A percentile compares a stretch with the other conserved stretches of the same genome.
Evolutionary conservation across 345 rosid species (phyloP).

Genomic region (Gynandropsis gynandra): DNA sequence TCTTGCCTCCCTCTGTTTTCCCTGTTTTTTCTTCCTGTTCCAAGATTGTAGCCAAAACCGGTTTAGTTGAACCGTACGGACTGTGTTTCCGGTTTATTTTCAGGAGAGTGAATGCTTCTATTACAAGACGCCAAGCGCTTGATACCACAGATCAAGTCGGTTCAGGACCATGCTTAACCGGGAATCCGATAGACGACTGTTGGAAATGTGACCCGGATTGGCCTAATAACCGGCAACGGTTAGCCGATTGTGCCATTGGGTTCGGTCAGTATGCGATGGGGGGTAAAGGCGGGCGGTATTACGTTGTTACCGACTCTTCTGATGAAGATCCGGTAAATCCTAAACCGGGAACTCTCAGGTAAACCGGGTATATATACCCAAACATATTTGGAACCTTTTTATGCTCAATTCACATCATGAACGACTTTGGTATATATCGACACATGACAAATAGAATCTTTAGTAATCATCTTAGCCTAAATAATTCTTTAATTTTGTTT

Average conservation of each 20-base stretch:
- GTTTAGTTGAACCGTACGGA: slow-evolving; percentile 3
- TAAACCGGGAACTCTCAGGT: slow-evolving; percentile 71
- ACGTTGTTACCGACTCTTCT: slow-evolving; percentile 81
- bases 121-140: slow-evolving; percentile 56
- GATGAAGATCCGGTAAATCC: slow-evolving; percentile 83
- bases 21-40: too few relatives aligned
- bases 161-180: slow-evolving; percentile 53
- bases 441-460: too few relatives aligned
- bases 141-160: slow-evolving; percentile 36
- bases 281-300: slow-evolving; percentile 78
- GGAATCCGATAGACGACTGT: slow-evolving; percentile 97
- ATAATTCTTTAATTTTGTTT: too few relatives aligned
- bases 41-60: not conserved
- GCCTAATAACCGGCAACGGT: slow-evolving; percentile 78
- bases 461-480: too few relatives aligned
- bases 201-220: slow-evolving; percentile 98
- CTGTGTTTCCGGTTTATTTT: not conserved
- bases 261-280: slow-evolving; percentile 93
- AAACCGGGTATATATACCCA: not conserved
- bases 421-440: too few relatives aligned
- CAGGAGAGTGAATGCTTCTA: slow-evolving; percentile 83
- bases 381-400: too few relatives aligned
- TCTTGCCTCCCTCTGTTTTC: too few relatives aligned
- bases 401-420: too few relatives aligned
- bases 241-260: slow-evolving; percentile 91